Evolutionary conservation across 1,284 basidiomycete genomes (phyloP).

Genomic region (Microbotryum intermedium): DNA sequence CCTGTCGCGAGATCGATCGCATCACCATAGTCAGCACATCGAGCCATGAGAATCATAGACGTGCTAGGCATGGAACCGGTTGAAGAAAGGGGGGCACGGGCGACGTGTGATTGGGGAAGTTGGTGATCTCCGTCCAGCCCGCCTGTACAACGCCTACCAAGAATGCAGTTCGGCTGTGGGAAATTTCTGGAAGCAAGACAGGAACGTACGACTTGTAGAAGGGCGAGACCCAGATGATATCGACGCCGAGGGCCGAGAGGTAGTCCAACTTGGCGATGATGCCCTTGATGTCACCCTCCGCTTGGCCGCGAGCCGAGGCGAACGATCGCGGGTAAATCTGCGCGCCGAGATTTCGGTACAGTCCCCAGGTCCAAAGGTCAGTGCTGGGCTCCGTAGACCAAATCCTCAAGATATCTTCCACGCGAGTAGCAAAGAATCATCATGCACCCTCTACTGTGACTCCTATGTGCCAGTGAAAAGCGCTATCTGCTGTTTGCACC

Average conservation of each 20-base stretch:
- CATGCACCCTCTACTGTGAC: neutral
- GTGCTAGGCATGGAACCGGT: too few species aligned
- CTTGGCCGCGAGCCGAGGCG: conserved; percentile 63
- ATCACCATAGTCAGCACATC: too few species aligned
- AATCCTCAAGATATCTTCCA: neutral
- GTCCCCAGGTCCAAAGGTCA: neutral
- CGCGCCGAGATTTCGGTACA: neutral
- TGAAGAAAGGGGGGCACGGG: neutral
- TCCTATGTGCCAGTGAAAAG: neutral
- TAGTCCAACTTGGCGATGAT: conserved; percentile 60
- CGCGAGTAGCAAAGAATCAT: neutral
- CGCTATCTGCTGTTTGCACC: neutral
- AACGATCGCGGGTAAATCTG: conserved; percentile 65
- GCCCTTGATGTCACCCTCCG: conserved; percentile 63
- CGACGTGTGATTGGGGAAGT: neutral
- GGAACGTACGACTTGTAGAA: conserved; percentile 53
- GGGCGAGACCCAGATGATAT: conserved; percentile 65
- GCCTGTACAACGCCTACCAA: neutral
- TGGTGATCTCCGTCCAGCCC: neutral
- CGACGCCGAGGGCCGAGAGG: conserved; percentile 58
- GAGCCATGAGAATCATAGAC: too few species aligned
- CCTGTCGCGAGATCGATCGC: neutral
- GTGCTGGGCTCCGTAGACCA: neutral
- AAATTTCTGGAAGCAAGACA: conserved; percentile 38
- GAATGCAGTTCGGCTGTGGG: neutral